Percentiles rank a stretch among this genome's conserved stretches.
Evolutionary conservation across 1,284 basidiomycete species (phyloP).

Genomic region (Ganoderma resinaceum): DNA sequence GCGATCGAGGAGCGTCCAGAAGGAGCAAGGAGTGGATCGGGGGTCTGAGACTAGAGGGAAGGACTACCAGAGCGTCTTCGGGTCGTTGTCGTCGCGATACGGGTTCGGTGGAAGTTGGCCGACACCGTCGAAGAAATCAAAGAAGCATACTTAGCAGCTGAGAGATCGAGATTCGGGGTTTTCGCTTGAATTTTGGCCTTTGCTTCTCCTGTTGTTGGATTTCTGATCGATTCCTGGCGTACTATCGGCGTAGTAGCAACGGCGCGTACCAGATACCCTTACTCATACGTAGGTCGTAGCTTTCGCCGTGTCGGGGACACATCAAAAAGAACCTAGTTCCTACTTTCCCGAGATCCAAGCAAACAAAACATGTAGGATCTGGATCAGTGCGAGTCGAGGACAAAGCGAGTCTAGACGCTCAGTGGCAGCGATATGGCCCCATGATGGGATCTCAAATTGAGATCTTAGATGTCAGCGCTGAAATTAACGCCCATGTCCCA

Average conservation of each 20-base stretch:
- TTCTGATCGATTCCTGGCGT: neutral
- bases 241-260: neutral
- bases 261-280: neutral
- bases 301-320: too few species aligned
- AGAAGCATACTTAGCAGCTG: too few species aligned
- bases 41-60: neutral
- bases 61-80: constrained; percentile 13
- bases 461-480: neutral
- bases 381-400: too few species aligned
- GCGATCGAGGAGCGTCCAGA: neutral
- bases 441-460: neutral
- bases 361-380: too few species aligned
- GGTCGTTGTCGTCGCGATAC: constrained; percentile 12
- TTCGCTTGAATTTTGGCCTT: neutral
- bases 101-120: constrained; percentile 13
- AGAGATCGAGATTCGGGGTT: neutral
- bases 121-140: neutral
- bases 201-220: neutral
- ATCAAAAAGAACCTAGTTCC: neutral
- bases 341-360: neutral
- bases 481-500: neutral
- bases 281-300: neutral
- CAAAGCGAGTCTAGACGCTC: too few species aligned
- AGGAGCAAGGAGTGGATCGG: neutral
- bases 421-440: too few species aligned